Evolutionary conservation across 129 eudicot genomes (phyloP), one percentile per base, ranked within the genome.

Genomic region (Smallanthus sonchifolius): DNA sequence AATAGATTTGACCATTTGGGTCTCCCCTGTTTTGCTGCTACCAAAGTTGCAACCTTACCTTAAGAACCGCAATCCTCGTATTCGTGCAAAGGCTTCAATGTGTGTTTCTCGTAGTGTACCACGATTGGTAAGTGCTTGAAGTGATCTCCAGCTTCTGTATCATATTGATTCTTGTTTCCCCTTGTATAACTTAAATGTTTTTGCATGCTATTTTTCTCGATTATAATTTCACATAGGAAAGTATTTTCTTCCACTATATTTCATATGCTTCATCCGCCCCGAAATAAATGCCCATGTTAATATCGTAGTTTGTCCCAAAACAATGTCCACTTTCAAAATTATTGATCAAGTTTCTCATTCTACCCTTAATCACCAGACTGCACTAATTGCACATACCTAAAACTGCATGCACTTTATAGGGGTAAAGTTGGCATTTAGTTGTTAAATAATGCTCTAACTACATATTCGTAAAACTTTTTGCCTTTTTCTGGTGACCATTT

Each of bases 81-180:
- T 92, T 67, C 89, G 93, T 60, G 97, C 97, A 4, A 92, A 92
- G 77, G 97, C 97, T n/a, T 85, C 97, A 10, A 65, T 81, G 85
- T 89, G 87, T 64, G 70, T 89, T 80, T 87, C 84, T 70, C 89
- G 86, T 65, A 83, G 89, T 72, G 96, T 87, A 43, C 89, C 85
- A 35, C 80, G 74, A 42, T 69, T 92, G 85, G 97, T 92, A 87
- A 83, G 91, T 37, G 13, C 20, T 32, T 49, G 57, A 38, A 37
- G 34, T 17, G 38, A 7, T 30, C 47, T 64, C 15, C 48, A n/a
- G 8, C 69, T 37, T 64, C 15, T 7, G 28, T 19, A 28, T 37
- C 57, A 24, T 45, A n/a, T 67, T 45, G 10, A 10, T 67, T 15
- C 16, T 47, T 2, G 16, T 11, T 64, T 63, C 3, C 4, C 24